phyloP scores from a whole-genome alignment of 2,329 filamentous ascomycete genomes.

The Sclerotinia sclerotiorum region DNA sequence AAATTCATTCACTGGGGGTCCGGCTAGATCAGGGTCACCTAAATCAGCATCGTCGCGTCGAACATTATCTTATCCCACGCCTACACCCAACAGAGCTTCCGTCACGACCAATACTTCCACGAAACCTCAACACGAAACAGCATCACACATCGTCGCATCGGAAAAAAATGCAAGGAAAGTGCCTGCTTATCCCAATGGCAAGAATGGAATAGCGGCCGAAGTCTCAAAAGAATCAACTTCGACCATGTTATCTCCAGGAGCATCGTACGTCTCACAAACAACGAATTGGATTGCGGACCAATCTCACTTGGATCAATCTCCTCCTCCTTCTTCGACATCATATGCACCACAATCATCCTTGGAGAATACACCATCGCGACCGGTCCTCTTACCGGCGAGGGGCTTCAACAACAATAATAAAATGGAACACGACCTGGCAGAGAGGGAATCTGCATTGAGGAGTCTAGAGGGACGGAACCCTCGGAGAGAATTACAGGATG shows the following conservation, averaged over 20 bases:
- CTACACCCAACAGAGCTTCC: slow-evolving; percentile 9
- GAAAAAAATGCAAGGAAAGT: slow-evolving; percentile 24
- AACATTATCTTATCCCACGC: slow-evolving; percentile 24
- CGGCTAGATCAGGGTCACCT: slow-evolving; percentile 12
- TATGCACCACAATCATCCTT: slow-evolving; percentile 21
- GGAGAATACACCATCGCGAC: slow-evolving; percentile 27
- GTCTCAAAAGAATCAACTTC: slow-evolving; percentile 31
- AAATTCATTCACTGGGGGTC: slow-evolving; percentile 19
- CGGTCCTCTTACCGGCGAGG: slow-evolving; percentile 37
- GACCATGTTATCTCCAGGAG: slow-evolving; percentile 36
- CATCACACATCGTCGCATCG: background rate
- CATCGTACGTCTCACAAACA: slow-evolving; percentile 31
- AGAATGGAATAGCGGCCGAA: slow-evolving; percentile 25
- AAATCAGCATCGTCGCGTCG: slow-evolving; percentile 21
- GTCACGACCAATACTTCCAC: background rate
- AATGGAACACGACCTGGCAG: slow-evolving; percentile 31
- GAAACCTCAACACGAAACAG: slow-evolving; percentile 16
- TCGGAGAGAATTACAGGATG: slow-evolving; percentile 30
- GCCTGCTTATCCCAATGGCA: slow-evolving; percentile 22
- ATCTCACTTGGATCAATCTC: slow-evolving; percentile 24
- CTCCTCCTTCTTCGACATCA: slow-evolving; percentile 13
- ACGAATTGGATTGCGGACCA: slow-evolving; percentile 38
- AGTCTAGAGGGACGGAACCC: slow-evolving; percentile 33
- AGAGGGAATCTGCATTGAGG: slow-evolving; percentile 30
- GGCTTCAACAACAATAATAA: slow-evolving; percentile 35